phyloP scores from a whole-genome alignment of 306 rosid species.

The Quercus dentata region DNA sequence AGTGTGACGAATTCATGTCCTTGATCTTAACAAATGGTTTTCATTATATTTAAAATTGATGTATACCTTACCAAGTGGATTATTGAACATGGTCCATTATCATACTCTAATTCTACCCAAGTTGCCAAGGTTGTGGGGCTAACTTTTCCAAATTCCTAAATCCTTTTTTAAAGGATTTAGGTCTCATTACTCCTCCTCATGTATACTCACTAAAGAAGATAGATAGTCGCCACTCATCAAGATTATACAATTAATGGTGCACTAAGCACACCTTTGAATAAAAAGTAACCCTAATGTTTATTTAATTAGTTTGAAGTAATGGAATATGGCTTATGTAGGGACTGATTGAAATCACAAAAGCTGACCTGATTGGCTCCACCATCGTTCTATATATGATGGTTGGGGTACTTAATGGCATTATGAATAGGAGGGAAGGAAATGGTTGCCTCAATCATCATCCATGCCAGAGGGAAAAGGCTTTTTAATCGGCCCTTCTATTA shows the following conservation, averaged over 20 bases:
- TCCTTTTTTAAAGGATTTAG: neutral
- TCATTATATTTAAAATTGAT: too few species aligned
- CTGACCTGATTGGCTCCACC: neutral
- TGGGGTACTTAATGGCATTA: neutral
- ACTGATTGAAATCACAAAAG: neutral
- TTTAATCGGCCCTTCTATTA: too few species aligned
- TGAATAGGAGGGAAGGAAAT: neutral
- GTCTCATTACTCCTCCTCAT: neutral
- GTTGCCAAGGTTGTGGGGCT: conserved; percentile 14
- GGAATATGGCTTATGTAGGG: neutral
- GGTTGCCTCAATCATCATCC: too few species aligned
- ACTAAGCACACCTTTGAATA: neutral
- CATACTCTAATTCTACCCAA: neutral
- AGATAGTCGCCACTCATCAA: neutral
- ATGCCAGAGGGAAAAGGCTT: too few species aligned
- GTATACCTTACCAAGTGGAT: neutral
- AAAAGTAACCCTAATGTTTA: neutral
- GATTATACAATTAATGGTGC: neutral
- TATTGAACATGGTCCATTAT: conserved; percentile 1
- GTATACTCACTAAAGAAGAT: neutral
- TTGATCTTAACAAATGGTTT: too few species aligned
- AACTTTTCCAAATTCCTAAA: neutral
- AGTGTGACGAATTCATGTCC: too few species aligned
- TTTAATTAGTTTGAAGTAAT: neutral
- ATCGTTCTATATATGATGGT: neutral